These are phyloP conservation scores for Ophiognomonia clavigignenti-juglandacearum DNA, from an alignment of 2,329 filamentous ascomycete species.

Conservation along the genomic window DNA sequence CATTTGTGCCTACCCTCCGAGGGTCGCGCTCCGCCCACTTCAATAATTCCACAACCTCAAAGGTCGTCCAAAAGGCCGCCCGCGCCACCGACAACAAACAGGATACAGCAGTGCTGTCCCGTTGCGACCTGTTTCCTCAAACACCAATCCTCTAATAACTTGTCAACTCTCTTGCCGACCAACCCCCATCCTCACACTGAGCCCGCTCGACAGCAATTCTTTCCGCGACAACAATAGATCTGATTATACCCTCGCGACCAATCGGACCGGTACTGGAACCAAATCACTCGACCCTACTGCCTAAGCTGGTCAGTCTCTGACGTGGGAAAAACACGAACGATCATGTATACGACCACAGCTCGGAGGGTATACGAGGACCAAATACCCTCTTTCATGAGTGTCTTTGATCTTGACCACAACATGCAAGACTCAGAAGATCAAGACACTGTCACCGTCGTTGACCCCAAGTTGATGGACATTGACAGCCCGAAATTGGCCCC, in stretches of 20 bases:
- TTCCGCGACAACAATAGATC: slow-evolving; percentile 4
- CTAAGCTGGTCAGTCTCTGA: slow-evolving; percentile 4
- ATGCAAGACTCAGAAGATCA: slow-evolving; percentile 46
- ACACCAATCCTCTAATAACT: slow-evolving; percentile 13
- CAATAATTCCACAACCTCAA: slow-evolving; percentile 3
- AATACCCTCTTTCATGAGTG: slow-evolving; percentile 73
- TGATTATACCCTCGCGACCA: background rate
- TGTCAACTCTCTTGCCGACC: background rate
- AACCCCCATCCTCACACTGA: slow-evolving; percentile 1
- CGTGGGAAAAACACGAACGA: slow-evolving; percentile 21
- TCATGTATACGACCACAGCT: slow-evolving; percentile 58
- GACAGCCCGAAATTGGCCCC: slow-evolving; percentile 34
- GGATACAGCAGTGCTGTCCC: slow-evolving; percentile 53
- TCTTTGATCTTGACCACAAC: slow-evolving; percentile 59
- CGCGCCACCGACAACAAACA: too few species aligned
- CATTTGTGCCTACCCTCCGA: slow-evolving; percentile 6
- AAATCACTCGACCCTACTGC: slow-evolving; percentile 4
- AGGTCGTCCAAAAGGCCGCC: slow-evolving; percentile 15
- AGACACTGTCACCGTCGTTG: slow-evolving; percentile 49
- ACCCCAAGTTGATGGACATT: slow-evolving; percentile 47
- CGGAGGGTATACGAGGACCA: slow-evolving; percentile 62
- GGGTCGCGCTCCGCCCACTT: too few species aligned
- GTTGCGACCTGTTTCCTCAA: slow-evolving; percentile 6
- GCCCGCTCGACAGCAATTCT: background rate
- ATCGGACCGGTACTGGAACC: slow-evolving; percentile 2